Base-by-base conservation (phyloP, 495 filamentous ascomycete genomes). In the Xylaria sp. region DNA sequence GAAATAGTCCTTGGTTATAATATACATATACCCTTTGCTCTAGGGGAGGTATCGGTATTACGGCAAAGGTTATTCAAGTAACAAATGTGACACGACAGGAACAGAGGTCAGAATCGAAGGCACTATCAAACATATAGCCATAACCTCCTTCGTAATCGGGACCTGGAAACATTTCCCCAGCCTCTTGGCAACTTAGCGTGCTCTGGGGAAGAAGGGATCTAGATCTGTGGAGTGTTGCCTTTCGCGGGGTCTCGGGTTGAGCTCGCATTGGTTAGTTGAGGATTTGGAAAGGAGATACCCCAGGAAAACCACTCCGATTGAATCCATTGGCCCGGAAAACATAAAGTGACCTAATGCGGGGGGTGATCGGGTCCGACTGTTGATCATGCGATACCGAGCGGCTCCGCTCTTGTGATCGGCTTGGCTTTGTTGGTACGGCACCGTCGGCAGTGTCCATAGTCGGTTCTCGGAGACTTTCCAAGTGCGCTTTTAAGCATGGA, bases 301-400 rank as follows among this genome's bases (percentile, higher is more conserved):
- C 57, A 44, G 21, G 24, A 41, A 24, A 41, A 37, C 5, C 12
- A 15, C 11, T 44, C 61, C 15, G 17, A 44, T 9, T 46, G 24
- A 31, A 29, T 63, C 40, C 61, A 46, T 44, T 63, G 26, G 15
- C 41, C 61, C 24, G 40, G 12, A 5, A 63, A 9, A 41, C 26
- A 44, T 63, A 5, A 46, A 44, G 24, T 3, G 41, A 14, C 41
- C 21, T 19, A 9, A 63, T 46, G 41, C 40, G 41, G 37, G 59
- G 61, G 41, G 33, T 9, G 41, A 63, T 63, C 61, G 61, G 61
- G 40, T 63, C 41, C 61, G 61, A 63, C 41, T 46, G 12, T 46
- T 35, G 41, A 63, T 63, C 41, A 5, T 26, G 41, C 41, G 41
- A 8, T 17, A 63, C 35, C 61, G 41, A 63, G 61, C 61, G 61